Conservation (phyloP, 345 rosid genomes). For the Dovyalis caffra region DNA sequence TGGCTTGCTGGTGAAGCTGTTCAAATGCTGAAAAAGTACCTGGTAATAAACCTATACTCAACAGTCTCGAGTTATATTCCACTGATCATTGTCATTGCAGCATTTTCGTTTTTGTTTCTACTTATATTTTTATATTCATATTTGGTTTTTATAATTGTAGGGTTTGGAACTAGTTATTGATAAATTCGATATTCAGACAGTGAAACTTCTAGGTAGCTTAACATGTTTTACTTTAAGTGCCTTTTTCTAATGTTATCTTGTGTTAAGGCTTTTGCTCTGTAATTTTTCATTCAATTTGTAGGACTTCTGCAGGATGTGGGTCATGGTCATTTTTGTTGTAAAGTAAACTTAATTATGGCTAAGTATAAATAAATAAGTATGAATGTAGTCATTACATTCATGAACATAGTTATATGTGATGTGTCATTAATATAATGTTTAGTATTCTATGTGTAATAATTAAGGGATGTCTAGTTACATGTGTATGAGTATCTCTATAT, state of each 20-base stretch:
- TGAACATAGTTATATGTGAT: no score
- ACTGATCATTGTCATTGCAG: neutral
- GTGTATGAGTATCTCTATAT: no score
- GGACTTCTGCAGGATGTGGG: constrained; percentile 96
- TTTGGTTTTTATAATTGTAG: constrained; percentile 30
- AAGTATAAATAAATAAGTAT: no score
- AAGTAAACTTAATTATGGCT: no score
- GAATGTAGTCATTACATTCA: no score
- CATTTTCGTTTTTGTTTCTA: neutral
- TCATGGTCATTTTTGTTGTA: constrained; percentile 94
- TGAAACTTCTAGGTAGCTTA: constrained; percentile 73
- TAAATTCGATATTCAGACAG: constrained; percentile 72
- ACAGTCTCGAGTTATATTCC: neutral
- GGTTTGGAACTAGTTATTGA: constrained; percentile 84
- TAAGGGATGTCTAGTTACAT: no score
- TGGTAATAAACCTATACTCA: constrained; percentile 33
- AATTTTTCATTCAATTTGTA: constrained; percentile 30
- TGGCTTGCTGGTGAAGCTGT: constrained; percentile 81
- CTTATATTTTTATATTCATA: no score
- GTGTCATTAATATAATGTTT: no score
- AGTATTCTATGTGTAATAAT: no score
- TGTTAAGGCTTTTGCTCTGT: neutral
- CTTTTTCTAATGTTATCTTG: neutral
- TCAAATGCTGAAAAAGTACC: constrained; percentile 57
- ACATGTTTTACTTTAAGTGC: neutral